These are phyloP conservation scores for Grosmannia serpens DNA, from an alignment of 2,329 filamentous ascomycete genomes.

Conservation along the genomic window DNA sequence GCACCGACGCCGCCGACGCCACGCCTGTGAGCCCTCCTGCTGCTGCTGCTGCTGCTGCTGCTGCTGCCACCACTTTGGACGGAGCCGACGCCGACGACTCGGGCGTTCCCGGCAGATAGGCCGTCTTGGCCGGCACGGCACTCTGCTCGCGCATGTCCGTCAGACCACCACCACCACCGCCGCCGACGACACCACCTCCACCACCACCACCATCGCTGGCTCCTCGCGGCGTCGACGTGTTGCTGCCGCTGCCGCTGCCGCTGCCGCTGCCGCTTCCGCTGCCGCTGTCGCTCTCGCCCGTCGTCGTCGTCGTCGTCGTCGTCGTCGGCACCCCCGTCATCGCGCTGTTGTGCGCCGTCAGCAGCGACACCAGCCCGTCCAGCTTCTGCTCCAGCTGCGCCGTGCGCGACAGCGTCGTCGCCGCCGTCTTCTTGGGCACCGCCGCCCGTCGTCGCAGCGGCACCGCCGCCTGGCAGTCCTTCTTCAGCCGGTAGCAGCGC, in stretches of 20 bases:
- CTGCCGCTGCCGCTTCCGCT: background rate
- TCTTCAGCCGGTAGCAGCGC: slow-evolving; percentile 32
- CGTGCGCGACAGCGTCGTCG: slow-evolving; percentile 19
- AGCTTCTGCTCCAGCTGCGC: slow-evolving; percentile 37
- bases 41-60: no score
- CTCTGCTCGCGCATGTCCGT: no score
- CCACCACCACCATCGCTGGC: no score
- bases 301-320: background rate
- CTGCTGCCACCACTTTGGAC: background rate
- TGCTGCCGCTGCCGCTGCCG: background rate
- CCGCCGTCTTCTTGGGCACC: slow-evolving; percentile 21
- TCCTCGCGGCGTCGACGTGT: background rate
- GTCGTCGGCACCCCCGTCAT: background rate
- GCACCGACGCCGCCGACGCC: no score
- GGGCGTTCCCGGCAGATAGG: slow-evolving; percentile 1
- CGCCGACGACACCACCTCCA: background rate
- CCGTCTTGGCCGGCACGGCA: no score
- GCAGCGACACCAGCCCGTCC: slow-evolving; percentile 34
- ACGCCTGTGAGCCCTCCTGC: no score
- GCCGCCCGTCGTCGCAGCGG: slow-evolving; percentile 26
- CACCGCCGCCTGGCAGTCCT: slow-evolving; percentile 33
- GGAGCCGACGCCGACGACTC: background rate
- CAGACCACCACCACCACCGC: no score
- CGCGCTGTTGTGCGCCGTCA: slow-evolving; percentile 18
- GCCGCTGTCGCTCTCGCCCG: background rate